Evolutionary conservation across 2,329 filamentous ascomycete species (phyloP), one percentile per base, ranked within the genome.

Genomic region (Capronia epimyces): DNA sequence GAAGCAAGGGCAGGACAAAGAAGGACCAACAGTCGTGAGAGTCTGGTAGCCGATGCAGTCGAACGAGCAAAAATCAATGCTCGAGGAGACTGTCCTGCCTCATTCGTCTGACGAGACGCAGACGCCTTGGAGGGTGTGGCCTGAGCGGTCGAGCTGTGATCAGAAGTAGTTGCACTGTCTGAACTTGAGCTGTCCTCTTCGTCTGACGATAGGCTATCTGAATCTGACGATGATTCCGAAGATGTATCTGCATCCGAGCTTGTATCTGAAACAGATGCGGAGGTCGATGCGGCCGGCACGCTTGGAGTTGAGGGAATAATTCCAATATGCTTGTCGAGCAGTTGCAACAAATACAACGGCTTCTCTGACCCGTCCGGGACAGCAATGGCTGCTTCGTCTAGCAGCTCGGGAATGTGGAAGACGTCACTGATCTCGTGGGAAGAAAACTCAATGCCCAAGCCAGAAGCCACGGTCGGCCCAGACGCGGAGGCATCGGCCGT

Each of bases 41-140:
- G 78, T 51, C 93, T 83, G 59, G 90, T 87, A 7, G 93, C 91
- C 0, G 93, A 96, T 49, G 83, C 78, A 1, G 89, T 95, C 41
- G 89, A 83, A 71, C 97, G 97, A 75, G 86, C 89, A 74, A 98
- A 98, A 56, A 98, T 83, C 64, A 98, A 95, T 63, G 84, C 78
- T 1, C 86, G 85, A 96, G 67, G 91, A 87, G 69, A 96, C 89
- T 62, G 89, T 86, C 70, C 95, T 88, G 1, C 88, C 91, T 15
- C 39, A 13, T 60, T 27, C 10, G 24, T 5, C 5, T 27, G 24
- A 27, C 24, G 7, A n/a, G 29, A 9, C 7, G 29, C 89, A 88
- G 15, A 16, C 7, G 4, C 15, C n/a, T 53, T 44, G 40, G 8
- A 8, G 21, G 20, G 10, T 45, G 5, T 31, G 1, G 6, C n/a